Evolutionary conservation across 2,329 filamentous ascomycete genomes (phyloP).

Genomic region (Fusarium abutilonis): DNA sequence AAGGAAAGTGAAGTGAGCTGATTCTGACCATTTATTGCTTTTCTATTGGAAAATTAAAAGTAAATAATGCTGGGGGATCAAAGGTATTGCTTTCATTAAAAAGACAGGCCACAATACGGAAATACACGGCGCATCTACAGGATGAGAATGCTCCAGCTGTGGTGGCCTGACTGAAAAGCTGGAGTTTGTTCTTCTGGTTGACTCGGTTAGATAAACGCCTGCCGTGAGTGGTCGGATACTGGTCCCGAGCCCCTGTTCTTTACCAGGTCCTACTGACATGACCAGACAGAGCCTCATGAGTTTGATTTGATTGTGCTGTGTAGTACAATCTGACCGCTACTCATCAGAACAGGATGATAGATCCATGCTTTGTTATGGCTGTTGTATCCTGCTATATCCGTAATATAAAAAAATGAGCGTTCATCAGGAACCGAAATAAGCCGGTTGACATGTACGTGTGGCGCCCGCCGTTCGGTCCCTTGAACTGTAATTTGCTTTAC

Average conservation of each 20-base stretch:
- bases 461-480: not conserved
- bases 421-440: slow-evolving; percentile 15
- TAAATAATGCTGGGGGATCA: not conserved
- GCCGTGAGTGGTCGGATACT: slow-evolving; percentile 13
- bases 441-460: slow-evolving; percentile 23
- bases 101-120: slow-evolving; percentile 31
- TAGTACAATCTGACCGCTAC: slow-evolving; percentile 9
- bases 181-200: slow-evolving; percentile 6
- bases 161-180: slow-evolving; percentile 27
- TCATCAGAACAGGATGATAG: slow-evolving; percentile 7
- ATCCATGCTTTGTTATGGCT: not conserved
- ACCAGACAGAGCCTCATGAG: slow-evolving; percentile 32
- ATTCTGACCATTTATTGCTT: not conserved
- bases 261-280: slow-evolving; percentile 1
- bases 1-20: slow-evolving; percentile 7
- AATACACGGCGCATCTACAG: slow-evolving; percentile 15
- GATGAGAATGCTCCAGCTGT: not conserved
- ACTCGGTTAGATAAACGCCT: slow-evolving; percentile 13
- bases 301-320: not conserved
- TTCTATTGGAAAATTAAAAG: not conserved
- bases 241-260: slow-evolving; percentile 14
- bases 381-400: not conserved
- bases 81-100: not conserved
- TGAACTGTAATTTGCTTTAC: not conserved
- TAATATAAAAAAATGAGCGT: not conserved